phyloP scores from a whole-genome alignment of 257 asterid genomes.

The Scutellaria minor region DNA sequence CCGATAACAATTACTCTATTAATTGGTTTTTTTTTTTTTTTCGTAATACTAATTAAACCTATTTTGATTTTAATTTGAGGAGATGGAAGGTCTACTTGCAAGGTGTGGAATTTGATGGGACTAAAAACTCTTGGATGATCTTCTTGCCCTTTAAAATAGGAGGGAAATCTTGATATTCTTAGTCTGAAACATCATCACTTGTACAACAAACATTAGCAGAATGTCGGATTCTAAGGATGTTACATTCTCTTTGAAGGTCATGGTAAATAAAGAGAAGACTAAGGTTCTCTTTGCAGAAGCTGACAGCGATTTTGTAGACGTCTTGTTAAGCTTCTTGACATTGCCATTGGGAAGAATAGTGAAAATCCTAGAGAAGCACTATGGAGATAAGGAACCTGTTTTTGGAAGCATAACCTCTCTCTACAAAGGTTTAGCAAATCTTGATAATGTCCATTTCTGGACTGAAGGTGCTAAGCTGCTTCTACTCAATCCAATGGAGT shows the following conservation, averaged over 20 bases:
- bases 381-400: neutral
- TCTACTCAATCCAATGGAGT: slow-evolving; percentile 34
- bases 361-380: slow-evolving; percentile 9
- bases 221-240: slow-evolving; percentile 3
- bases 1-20: too few relatives aligned
- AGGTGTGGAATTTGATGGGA: too few relatives aligned
- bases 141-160: too few relatives aligned
- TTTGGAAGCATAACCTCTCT: slow-evolving; percentile 24
- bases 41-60: too few relatives aligned
- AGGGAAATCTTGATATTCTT: too few relatives aligned
- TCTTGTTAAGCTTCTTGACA: slow-evolving; percentile 33
- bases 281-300: slow-evolving; percentile 37
- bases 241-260: neutral
- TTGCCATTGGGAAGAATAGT: slow-evolving; percentile 34
- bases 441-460: slow-evolving; percentile 2
- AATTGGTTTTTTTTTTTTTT: too few relatives aligned
- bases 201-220: neutral
- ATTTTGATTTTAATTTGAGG: too few relatives aligned
- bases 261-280: slow-evolving; percentile 32
- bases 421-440: neutral
- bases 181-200: too few relatives aligned
- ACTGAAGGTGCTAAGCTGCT: neutral
- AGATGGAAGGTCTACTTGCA: too few relatives aligned
- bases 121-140: too few relatives aligned
- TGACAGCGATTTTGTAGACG: slow-evolving; percentile 15